Evolutionary conservation across 306 rosid species (phyloP).

Genomic region (Neltuma alba): DNA sequence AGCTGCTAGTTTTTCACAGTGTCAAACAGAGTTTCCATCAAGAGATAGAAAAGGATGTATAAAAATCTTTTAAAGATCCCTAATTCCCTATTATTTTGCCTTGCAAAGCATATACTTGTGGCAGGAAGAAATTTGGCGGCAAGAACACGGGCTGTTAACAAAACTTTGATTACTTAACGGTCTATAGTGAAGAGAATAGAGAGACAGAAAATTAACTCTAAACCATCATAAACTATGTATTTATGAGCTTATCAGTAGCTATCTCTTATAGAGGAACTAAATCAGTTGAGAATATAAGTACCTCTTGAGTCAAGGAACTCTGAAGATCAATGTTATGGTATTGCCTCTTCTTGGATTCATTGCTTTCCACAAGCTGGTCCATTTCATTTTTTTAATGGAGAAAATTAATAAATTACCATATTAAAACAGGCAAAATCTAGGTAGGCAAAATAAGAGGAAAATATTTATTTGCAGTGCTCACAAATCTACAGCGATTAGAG

Average conservation of each 20-base stretch:
- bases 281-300: conserved; percentile 36
- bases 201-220: background rate
- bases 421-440: background rate
- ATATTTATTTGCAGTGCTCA: conserved; percentile 28
- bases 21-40: conserved; percentile 11
- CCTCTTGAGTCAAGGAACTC: conserved; percentile 79
- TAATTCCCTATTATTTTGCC: too few species aligned
- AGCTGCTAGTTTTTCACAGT: too few species aligned
- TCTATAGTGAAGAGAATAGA: background rate
- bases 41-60: background rate
- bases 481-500: conserved; percentile 28
- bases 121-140: background rate
- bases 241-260: background rate
- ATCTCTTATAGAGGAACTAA: conserved; percentile 1
- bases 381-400: conserved; percentile 43
- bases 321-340: conserved; percentile 49
- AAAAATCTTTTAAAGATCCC: background rate
- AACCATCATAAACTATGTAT: too few species aligned
- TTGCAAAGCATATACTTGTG: background rate
- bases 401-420: conserved; percentile 21
- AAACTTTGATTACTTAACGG: background rate
- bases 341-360: conserved; percentile 60
- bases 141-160: background rate
- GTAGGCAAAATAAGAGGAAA: background rate
- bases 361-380: conserved; percentile 40